A percentile compares a stretch with the other conserved stretches of the same genome.
phyloP scores from a whole-genome alignment of 495 filamentous ascomycete genomes.

The Penicillium coffeae region DNA sequence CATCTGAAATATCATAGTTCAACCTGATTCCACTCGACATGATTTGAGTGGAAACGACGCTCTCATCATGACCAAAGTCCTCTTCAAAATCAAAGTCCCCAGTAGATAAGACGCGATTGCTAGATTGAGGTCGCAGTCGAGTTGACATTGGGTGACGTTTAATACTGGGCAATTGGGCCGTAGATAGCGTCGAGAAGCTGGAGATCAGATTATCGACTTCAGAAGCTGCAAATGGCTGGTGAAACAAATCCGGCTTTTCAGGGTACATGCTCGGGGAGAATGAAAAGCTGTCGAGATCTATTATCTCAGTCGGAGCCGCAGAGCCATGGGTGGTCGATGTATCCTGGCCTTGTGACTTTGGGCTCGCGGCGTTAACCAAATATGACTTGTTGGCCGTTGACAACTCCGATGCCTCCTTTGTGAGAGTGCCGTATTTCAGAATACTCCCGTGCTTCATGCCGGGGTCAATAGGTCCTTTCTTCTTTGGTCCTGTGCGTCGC shows the following conservation, averaged over 20 bases:
- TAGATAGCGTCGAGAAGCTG: constrained; percentile 26
- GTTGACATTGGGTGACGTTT: constrained; percentile 24
- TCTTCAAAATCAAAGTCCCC: constrained; percentile 16
- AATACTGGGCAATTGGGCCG: constrained; percentile 11
- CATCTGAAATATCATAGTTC: background rate
- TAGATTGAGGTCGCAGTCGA: constrained; percentile 7
- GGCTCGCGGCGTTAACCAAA: constrained; percentile 29
- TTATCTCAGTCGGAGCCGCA: no score
- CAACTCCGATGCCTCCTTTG: constrained; percentile 35
- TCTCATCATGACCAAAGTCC: constrained; percentile 2
- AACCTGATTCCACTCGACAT: constrained; percentile 6
- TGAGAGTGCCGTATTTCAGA: constrained; percentile 44
- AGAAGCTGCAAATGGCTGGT: background rate
- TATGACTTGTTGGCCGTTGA: constrained; percentile 30
- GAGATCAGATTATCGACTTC: constrained; percentile 29
- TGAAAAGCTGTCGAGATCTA: constrained; percentile 6
- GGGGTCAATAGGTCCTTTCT: constrained; percentile 41
- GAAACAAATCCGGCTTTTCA: background rate
- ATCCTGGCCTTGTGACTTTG: constrained; percentile 7
- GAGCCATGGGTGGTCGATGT: constrained; percentile 6
- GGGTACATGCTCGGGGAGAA: constrained; percentile 21
- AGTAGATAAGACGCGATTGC: constrained; percentile 7
- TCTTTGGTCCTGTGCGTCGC: constrained; percentile 33
- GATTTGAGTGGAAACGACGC: constrained; percentile 1
- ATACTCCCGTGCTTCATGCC: constrained; percentile 45